Conservation (phyloP, 345 rosid species). For the Limnanthes douglasii region DNA sequence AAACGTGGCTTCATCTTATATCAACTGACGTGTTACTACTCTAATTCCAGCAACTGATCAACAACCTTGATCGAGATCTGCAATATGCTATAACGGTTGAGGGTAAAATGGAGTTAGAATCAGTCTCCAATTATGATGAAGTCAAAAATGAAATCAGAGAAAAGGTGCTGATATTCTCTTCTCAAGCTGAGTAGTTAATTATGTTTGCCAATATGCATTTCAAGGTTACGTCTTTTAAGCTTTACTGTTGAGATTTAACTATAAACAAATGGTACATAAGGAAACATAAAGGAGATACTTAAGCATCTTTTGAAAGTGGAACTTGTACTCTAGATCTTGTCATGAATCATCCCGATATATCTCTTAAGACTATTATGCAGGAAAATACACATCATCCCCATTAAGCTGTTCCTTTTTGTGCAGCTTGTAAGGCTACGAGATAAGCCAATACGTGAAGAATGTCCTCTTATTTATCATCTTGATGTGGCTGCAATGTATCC, state of each 20-base stretch:
- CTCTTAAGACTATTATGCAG: too few relatives aligned
- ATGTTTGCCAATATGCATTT: too few relatives aligned
- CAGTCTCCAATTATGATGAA: constrained; percentile 72
- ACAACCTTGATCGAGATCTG: constrained; percentile 87
- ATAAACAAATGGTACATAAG: too few relatives aligned
- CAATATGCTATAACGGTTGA: constrained; percentile 88
- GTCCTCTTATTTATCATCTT: constrained; percentile 92
- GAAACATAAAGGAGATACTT: too few relatives aligned
- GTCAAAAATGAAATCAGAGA: constrained; percentile 61
- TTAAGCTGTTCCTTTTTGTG: constrained; percentile 11
- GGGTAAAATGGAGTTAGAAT: constrained; percentile 83
- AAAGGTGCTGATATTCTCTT: constrained; percentile 37
- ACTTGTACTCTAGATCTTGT: too few relatives aligned
- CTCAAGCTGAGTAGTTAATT: constrained; percentile 4
- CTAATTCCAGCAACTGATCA: constrained; percentile 60
- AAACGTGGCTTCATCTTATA: too few relatives aligned
- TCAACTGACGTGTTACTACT: too few relatives aligned
- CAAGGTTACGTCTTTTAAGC: too few relatives aligned
- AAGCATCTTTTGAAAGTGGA: too few relatives aligned
- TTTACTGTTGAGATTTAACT: too few relatives aligned
- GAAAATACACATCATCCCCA: too few relatives aligned
- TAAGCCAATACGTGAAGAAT: constrained; percentile 76
- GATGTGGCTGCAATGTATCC: constrained; percentile 99
- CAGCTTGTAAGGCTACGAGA: constrained; percentile 73
- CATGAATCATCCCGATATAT: too few relatives aligned